phyloP scores from a whole-genome alignment of 305 asterid genomes.

The Fraxinus latifolia region DNA sequence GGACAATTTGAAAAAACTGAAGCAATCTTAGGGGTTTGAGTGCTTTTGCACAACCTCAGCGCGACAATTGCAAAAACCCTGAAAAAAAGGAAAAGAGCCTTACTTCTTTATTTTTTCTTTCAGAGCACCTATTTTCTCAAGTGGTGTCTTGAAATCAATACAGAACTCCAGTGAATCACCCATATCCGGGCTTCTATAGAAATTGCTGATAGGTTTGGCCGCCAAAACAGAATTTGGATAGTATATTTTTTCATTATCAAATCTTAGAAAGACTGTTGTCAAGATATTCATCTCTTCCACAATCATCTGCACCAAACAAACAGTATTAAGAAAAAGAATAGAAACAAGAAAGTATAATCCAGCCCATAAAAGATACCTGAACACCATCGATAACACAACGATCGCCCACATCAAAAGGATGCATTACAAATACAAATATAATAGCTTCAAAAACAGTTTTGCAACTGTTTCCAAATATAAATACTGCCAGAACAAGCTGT shows the following conservation, averaged over 20 bases:
- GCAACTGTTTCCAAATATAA: slow-evolving; percentile 17
- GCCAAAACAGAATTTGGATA: slow-evolving; percentile 18
- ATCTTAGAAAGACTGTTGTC: slow-evolving; percentile 1
- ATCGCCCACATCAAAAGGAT: slow-evolving; percentile 14
- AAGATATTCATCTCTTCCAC: slow-evolving; percentile 10
- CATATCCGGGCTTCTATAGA: slow-evolving; percentile 19
- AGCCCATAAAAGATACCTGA: slow-evolving; percentile 4
- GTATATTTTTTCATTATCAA: slow-evolving; percentile 15
- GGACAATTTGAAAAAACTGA: background rate
- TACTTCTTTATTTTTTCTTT: slow-evolving; percentile 12
- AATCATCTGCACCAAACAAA: slow-evolving; percentile 2
- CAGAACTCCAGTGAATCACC: slow-evolving; percentile 10
- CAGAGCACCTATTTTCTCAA: slow-evolving; percentile 4
- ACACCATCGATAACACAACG: slow-evolving; percentile 18
- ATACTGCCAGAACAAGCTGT: slow-evolving; percentile 9
- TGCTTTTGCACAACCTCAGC: background rate
- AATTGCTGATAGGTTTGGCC: background rate
- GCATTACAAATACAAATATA: background rate
- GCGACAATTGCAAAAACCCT: background rate
- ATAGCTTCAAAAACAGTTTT: slow-evolving; percentile 3
- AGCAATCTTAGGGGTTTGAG: background rate
- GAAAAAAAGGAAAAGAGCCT: background rate
- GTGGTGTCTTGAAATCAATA: slow-evolving; percentile 15
- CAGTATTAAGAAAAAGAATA: background rate
- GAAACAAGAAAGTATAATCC: background rate